Conservation (phyloP, 495 filamentous ascomycete genomes). For the Arthonia radiata region DNA sequence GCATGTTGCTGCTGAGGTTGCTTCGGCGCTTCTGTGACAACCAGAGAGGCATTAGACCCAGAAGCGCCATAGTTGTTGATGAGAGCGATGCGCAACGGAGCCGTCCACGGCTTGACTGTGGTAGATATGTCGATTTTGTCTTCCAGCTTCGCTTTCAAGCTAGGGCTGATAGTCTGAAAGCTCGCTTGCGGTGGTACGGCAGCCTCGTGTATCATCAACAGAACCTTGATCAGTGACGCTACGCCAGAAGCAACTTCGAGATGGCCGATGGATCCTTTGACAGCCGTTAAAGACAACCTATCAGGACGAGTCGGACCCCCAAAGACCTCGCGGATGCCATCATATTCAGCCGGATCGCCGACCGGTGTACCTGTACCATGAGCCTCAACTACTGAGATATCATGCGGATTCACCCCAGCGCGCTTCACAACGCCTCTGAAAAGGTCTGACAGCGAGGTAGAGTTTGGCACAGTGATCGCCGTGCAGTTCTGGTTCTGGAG, state of each 20-base stretch:
- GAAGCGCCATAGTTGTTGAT: constrained; percentile 28
- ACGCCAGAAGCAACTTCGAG: constrained; percentile 24
- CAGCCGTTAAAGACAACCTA: constrained; percentile 14
- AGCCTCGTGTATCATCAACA: constrained; percentile 25
- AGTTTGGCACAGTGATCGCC: constrained; percentile 11
- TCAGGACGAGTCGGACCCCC: constrained; percentile 7
- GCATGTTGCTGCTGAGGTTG: constrained; percentile 11
- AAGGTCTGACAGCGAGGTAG: constrained; percentile 10
- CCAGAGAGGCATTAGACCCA: constrained; percentile 24
- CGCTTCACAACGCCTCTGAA: too few species aligned
- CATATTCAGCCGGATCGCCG: constrained; percentile 17
- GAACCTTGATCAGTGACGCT: constrained; percentile 19
- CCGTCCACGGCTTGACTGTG: constrained; percentile 12
- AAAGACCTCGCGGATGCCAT: constrained; percentile 16
- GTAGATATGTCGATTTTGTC: constrained; percentile 19
- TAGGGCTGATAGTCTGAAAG: constrained; percentile 18
- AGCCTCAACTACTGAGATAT: constrained; percentile 13
- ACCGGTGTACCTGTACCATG: constrained; percentile 21
- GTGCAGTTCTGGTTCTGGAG: constrained; percentile 8
- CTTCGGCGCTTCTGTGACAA: constrained; percentile 12
- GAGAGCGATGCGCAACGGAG: constrained; percentile 13
- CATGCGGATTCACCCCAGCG: constrained; percentile 2
- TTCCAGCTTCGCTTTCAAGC: constrained; percentile 9
- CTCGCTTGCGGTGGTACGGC: constrained; percentile 20
- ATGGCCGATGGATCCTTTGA: constrained; percentile 28